Evolutionary conservation across 331 rosid genomes (phyloP).

Genomic region (Cydonia oblonga): DNA sequence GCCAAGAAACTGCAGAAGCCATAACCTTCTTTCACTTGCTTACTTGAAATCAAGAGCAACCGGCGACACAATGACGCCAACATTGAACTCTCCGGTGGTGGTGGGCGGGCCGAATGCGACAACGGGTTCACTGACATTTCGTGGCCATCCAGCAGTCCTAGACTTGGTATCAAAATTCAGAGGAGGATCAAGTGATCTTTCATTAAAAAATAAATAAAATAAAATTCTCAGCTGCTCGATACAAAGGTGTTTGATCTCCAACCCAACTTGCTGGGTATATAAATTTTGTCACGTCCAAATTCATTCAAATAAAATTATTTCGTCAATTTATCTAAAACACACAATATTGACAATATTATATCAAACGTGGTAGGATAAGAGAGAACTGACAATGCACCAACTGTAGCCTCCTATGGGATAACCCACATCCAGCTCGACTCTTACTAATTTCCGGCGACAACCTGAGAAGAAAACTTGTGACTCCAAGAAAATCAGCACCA

Average conservation of each 20-base stretch:
- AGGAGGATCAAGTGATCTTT: constrained; percentile 72
- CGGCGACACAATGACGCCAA: constrained; percentile 68
- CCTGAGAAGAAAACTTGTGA: constrained; percentile 56
- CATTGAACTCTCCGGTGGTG: constrained; percentile 78
- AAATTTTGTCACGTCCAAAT: constrained; percentile 39
- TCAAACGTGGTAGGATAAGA: background rate
- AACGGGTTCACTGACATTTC: constrained; percentile 48
- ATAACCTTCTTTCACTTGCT: background rate
- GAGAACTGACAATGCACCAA: constrained; percentile 51
- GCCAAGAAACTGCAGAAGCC: background rate
- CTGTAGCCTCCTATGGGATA: constrained; percentile 56
- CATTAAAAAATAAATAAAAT: background rate
- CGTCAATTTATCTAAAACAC: background rate
- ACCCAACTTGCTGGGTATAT: constrained; percentile 89
- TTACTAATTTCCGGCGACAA: constrained; percentile 53
- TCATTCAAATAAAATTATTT: background rate
- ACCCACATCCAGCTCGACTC: constrained; percentile 37
- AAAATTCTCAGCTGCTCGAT: constrained; percentile 52
- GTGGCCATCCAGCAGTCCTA: constrained; percentile 24
- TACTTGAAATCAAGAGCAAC: constrained; percentile 78
- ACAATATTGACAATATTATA: background rate
- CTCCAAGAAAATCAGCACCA: constrained; percentile 73
- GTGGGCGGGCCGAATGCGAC: constrained; percentile 91
- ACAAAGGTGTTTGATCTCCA: constrained; percentile 74
- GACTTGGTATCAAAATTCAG: constrained; percentile 10